Percentiles rank a stretch among this genome's conserved stretches.
Conservation (phyloP, 495 filamentous ascomycete genomes). For the Aspergillus hancockii region DNA sequence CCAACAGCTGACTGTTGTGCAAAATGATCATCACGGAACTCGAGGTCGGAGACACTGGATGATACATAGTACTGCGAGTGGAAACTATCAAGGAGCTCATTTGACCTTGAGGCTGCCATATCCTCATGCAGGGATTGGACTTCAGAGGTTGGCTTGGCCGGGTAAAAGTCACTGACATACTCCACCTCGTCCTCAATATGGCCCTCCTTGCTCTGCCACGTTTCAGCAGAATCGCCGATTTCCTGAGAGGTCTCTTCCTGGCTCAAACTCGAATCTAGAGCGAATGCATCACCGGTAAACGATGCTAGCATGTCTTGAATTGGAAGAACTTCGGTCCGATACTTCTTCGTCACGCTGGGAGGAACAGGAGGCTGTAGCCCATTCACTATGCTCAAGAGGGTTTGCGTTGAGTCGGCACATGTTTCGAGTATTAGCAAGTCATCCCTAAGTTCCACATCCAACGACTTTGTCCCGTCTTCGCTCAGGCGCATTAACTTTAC, state of each 20-base stretch:
- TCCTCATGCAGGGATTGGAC: constrained; percentile 45
- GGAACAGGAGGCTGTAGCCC: constrained; percentile 80
- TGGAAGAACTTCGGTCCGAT: constrained; percentile 82
- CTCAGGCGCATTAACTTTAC: constrained; percentile 56
- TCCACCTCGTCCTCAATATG: constrained; percentile 56
- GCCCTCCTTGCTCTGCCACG: constrained; percentile 18
- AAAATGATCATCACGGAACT: constrained; percentile 83
- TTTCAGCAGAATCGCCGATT: constrained; percentile 17
- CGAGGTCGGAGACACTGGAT: constrained; percentile 53
- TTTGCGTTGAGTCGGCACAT: constrained; percentile 96
- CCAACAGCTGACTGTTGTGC: constrained; percentile 58
- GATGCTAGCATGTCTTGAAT: constrained; percentile 87
- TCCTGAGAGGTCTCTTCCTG: constrained; percentile 16
- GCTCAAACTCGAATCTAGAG: constrained; percentile 29
- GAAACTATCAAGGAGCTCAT: constrained; percentile 64
- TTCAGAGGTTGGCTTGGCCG: constrained; percentile 35
- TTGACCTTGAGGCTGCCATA: constrained; percentile 35
- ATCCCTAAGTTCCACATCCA: constrained; percentile 80
- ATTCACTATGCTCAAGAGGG: constrained; percentile 76
- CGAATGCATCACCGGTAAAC: constrained; percentile 82
- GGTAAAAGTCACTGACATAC: constrained; percentile 65
- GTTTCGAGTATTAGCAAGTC: constrained; percentile 89
- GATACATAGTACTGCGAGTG: constrained; percentile 57
- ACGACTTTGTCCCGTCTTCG: constrained; percentile 57
- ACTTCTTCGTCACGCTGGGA: constrained; percentile 78